phyloP scores from a whole-genome alignment of 2,329 filamentous ascomycete species.

The Xylariaceae sp. region DNA sequence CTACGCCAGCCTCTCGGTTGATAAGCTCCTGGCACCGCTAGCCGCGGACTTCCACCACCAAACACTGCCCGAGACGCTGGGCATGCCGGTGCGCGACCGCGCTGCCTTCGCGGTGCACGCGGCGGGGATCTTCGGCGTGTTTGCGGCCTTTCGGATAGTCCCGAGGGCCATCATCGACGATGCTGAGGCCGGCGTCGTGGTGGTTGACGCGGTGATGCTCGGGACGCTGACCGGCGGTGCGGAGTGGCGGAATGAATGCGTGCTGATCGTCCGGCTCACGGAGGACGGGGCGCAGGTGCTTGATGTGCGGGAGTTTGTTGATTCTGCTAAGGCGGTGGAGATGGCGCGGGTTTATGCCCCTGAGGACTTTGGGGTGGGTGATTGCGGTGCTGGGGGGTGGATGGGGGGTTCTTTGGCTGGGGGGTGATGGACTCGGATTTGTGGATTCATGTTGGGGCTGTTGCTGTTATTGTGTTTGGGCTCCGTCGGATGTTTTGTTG shows the following conservation, averaged over 20 bases:
- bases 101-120: slow-evolving; percentile 39
- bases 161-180: slow-evolving; percentile 36
- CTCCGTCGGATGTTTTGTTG: not conserved
- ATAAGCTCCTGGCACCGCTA: slow-evolving; percentile 36
- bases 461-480: not conserved
- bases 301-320: slow-evolving; percentile 39
- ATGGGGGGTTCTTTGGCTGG: not conserved
- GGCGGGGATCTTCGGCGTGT: slow-evolving; percentile 39
- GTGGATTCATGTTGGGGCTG: slow-evolving; percentile 1
- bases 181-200: slow-evolving; percentile 32
- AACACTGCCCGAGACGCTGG: slow-evolving; percentile 39
- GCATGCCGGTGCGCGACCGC: slow-evolving; percentile 35
- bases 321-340: slow-evolving; percentile 39
- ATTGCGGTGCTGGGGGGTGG: not conserved
- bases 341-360: slow-evolving; percentile 33
- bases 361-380: slow-evolving; percentile 26
- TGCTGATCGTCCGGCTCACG: slow-evolving; percentile 34
- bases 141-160: slow-evolving; percentile 39
- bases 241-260: slow-evolving; percentile 34
- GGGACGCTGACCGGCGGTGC: slow-evolving; percentile 26
- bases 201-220: slow-evolving; percentile 38
- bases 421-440: not conserved
- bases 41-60: slow-evolving; percentile 38
- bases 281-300: slow-evolving; percentile 27
- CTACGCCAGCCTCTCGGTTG: slow-evolving; percentile 39